Evolutionary conservation across 2,329 filamentous ascomycete species (phyloP).

Genomic region (Trichoderma afroharzianum): DNA sequence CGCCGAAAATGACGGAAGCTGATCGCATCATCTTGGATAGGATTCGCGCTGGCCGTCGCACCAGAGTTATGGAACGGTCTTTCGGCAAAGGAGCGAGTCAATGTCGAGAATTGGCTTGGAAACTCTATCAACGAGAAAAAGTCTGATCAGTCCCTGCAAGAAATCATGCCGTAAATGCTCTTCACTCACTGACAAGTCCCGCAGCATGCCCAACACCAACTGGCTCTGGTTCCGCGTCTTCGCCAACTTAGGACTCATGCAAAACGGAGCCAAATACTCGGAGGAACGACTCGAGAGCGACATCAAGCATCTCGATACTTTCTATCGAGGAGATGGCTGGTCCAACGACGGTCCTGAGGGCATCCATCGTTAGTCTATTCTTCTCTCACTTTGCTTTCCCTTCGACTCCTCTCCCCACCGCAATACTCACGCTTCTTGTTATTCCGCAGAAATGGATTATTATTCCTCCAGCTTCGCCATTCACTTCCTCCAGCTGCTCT

Average conservation of each 20-base stretch:
- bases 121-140: slow-evolving; percentile 76
- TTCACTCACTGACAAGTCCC: background rate
- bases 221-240: slow-evolving; percentile 85
- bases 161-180: background rate
- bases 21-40: slow-evolving; percentile 25
- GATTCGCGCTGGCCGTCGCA: slow-evolving; percentile 69
- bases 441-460: slow-evolving; percentile 67
- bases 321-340: slow-evolving; percentile 79
- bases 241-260: slow-evolving; percentile 73
- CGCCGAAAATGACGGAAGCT: background rate
- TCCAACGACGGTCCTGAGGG: slow-evolving; percentile 76
- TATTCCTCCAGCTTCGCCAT: slow-evolving; percentile 82
- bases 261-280: slow-evolving; percentile 68
- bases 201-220: slow-evolving; percentile 64
- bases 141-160: slow-evolving; percentile 30
- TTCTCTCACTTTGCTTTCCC: background rate
- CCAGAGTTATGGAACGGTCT: slow-evolving; percentile 63
- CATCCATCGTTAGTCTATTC: slow-evolving; percentile 56
- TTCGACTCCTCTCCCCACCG: background rate
- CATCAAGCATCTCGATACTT: slow-evolving; percentile 74
- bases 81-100: slow-evolving; percentile 56
- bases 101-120: slow-evolving; percentile 69
- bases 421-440: background rate
- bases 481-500: slow-evolving; percentile 74
- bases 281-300: slow-evolving; percentile 68